Conservation (phyloP, 331 rosid genomes). For the Quercus phellos region DNA sequence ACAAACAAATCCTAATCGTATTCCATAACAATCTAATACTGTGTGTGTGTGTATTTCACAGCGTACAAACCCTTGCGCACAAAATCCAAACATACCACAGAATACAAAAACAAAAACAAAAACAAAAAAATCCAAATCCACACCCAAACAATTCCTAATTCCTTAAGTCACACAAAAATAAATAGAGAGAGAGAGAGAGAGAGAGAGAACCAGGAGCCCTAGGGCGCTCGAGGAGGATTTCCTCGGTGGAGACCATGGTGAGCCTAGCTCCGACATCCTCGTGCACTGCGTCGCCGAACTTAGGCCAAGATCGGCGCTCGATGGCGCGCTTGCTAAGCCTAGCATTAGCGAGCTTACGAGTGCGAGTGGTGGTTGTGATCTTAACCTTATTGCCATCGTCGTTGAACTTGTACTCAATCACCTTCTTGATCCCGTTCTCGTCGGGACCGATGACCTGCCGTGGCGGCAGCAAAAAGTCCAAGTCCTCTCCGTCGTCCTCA, state of each 20-base stretch:
- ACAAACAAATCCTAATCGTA: neutral
- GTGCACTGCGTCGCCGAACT: conserved; percentile 83
- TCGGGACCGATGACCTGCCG: conserved; percentile 70
- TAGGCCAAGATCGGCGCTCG: conserved; percentile 81
- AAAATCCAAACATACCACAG: too few species aligned
- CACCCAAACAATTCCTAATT: too few species aligned
- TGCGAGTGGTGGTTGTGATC: conserved; percentile 67
- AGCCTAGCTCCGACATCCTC: conserved; percentile 82
- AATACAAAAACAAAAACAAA: neutral
- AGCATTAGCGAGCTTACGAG: conserved; percentile 83
- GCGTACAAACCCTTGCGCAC: too few species aligned
- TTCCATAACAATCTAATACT: too few species aligned
- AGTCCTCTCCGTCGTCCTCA: conserved; percentile 83
- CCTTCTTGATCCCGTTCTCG: conserved; percentile 71
- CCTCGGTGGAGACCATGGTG: conserved; percentile 92
- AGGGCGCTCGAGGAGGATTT: conserved; percentile 83
- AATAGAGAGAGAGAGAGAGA: neutral
- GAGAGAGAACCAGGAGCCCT: conserved; percentile 67
- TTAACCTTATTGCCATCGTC: conserved; percentile 78
- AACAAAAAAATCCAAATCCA: neutral
- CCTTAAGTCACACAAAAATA: too few species aligned
- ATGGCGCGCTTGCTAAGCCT: conserved; percentile 83
- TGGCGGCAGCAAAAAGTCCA: conserved; percentile 83
- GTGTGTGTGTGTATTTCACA: too few species aligned
- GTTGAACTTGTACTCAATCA: conserved; percentile 69